Conservation (phyloP, 352 stramenopile species). For the Phytophthora litchii region DNA sequence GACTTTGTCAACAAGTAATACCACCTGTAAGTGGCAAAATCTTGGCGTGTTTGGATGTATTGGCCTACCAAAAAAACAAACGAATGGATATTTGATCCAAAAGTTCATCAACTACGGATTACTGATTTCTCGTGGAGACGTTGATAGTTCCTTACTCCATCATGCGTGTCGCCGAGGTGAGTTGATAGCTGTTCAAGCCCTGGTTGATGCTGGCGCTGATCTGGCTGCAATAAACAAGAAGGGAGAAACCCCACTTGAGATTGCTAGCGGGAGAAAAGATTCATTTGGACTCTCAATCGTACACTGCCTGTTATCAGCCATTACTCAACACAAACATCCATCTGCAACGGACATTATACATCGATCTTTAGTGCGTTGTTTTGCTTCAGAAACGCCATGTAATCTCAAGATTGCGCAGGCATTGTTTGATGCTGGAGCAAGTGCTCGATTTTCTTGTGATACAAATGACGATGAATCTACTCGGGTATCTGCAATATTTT, state of each 20-base stretch:
- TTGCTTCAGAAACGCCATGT: conserved; percentile 37
- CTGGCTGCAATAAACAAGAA: conserved; percentile 33
- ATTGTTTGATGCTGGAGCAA: conserved; percentile 45
- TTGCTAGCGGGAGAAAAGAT: conserved; percentile 52
- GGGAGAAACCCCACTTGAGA: conserved; percentile 39
- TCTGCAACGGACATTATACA: conserved; percentile 20
- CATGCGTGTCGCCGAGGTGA: conserved; percentile 43
- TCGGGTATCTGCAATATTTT: conserved; percentile 37
- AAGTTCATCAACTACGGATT: conserved; percentile 58
- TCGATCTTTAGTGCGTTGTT: conserved; percentile 48
- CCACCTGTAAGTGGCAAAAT: conserved; percentile 60
- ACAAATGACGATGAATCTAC: conserved; percentile 9
- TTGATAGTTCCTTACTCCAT: conserved; percentile 49
- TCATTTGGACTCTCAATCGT: conserved; percentile 39
- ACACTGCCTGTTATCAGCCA: conserved; percentile 27
- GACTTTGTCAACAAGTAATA: conserved; percentile 23
- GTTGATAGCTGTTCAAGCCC: conserved; percentile 38
- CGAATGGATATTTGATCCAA: conserved; percentile 45
- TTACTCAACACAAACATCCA: conserved; percentile 5
- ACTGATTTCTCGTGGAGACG: conserved; percentile 18
- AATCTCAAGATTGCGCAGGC: conserved; percentile 50
- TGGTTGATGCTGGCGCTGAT: conserved; percentile 48
- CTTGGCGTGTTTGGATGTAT: conserved; percentile 60
- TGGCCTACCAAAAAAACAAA: conserved; percentile 35
- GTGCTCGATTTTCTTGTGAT: conserved; percentile 31